These are phyloP conservation scores for Trametes coccinea DNA, from an alignment of 768 basidiomycete species.

Conservation along the genomic window DNA sequence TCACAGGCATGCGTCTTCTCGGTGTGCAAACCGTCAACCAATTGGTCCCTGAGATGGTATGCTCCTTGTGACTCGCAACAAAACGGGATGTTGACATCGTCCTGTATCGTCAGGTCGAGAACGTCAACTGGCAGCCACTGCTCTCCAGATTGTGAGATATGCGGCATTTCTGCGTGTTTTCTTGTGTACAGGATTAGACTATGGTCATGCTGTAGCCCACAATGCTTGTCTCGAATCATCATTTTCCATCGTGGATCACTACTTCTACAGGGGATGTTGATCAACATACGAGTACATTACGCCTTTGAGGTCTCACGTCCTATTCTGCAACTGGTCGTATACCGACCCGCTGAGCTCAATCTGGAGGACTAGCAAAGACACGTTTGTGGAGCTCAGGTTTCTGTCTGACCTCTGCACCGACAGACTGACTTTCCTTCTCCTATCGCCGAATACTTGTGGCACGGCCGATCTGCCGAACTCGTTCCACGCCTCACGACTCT, in stretches of 20 bases:
- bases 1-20: slow-evolving; percentile 71
- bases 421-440: neutral
- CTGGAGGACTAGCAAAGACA: neutral
- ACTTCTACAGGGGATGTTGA: neutral
- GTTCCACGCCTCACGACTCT: neutral
- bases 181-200: neutral
- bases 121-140: slow-evolving; percentile 65
- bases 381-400: neutral
- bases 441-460: neutral
- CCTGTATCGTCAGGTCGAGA: slow-evolving; percentile 33
- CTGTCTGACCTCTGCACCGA: neutral
- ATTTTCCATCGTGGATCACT: no score
- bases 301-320: neutral
- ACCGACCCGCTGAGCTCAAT: neutral
- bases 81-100: neutral
- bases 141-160: slow-evolving; percentile 25
- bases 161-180: neutral
- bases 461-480: no score
- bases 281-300: neutral
- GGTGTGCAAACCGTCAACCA: slow-evolving; percentile 68
- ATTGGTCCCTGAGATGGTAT: slow-evolving; percentile 74
- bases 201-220: no score
- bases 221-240: no score
- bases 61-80: slow-evolving; percentile 18
- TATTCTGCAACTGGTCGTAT: neutral